Base-by-base conservation (phyloP, 768 basidiomycete species). In the Leccinum truebloodii region DNA sequence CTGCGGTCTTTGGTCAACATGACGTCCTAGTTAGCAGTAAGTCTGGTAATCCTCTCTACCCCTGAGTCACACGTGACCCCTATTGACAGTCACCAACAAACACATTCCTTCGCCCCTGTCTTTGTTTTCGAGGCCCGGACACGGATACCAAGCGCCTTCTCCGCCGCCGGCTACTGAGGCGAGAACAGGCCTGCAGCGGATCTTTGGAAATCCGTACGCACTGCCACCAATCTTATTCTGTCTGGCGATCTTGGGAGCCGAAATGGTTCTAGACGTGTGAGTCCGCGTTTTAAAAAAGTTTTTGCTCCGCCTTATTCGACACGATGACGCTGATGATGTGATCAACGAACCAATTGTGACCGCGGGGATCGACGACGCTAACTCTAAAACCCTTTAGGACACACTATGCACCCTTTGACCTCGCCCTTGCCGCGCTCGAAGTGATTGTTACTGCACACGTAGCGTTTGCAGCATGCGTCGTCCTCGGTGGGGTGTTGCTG, bases 401-500 rank as follows among this genome's bases (percentile, higher is more conserved):
- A 14, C 85, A 89, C 62, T 91, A 93, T 60, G 80, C 86, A 12
- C 73, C 82, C 1, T 83, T 87, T n/a, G 96, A 99, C 74, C 84
- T 96, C n/a, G 73, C 86, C n/a, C 78, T 97, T 44, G 93, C 97
- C 0, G 82, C 85, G 6, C 63, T 90, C 7, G 86, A 94, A 56
- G 88, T 94, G 0, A 70, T 88, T 12, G 76, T 91, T 16, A 96
- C 94, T 4, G 91, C 90, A 73, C 83, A 85, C 41, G 81, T 95
- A 24, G 90, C 97, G 0, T 96, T 95, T 71, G 85, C 88, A 2
- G 89, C 95, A 0, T 93, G 88, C 44, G 80, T 88, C 12, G 84
- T 92, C 0, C 89, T 96, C 13, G 96, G 94, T 2, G 86, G 88
- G 7, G 88, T 94, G 2, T 79, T 99, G 2, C 74, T 98, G 14